These are phyloP conservation scores for Tetrahymena borealis DNA, from an alignment of 73 alveolate genomes.

Conservation along the genomic window DNA sequence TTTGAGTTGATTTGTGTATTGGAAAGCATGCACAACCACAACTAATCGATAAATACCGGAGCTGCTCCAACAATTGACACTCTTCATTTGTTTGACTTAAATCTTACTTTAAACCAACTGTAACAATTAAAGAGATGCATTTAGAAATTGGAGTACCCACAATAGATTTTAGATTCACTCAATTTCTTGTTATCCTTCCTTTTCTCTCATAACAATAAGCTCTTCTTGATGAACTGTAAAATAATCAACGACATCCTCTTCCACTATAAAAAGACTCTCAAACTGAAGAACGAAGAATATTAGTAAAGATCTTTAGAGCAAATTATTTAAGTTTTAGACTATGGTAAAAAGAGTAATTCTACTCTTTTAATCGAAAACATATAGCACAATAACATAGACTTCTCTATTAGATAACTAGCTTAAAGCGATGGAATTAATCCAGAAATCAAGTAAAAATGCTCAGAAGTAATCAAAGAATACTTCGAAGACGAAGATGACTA, in stretches of 20 bases:
- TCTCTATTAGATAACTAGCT: not conserved
- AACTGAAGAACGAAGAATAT: not conserved
- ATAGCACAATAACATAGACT: not conserved
- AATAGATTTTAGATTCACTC: not conserved
- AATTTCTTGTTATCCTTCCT: not conserved
- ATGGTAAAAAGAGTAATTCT: not conserved
- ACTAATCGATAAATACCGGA: not conserved
- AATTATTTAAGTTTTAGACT: not conserved
- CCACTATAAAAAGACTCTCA: not conserved
- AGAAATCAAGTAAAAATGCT: not conserved
- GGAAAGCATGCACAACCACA: not conserved
- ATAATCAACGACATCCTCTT: not conserved
- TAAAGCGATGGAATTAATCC: not conserved
- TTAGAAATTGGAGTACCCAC: not conserved
- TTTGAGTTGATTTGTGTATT: not conserved
- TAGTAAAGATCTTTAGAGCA: not conserved
- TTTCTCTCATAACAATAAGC: not conserved
- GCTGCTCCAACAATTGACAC: not conserved
- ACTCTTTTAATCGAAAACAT: not conserved
- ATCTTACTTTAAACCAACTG: not conserved
- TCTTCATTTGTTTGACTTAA: not conserved
- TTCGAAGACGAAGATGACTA: not conserved
- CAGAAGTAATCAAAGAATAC: not conserved
- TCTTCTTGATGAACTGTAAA: not conserved
- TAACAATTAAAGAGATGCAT: not conserved